These are phyloP conservation scores for Didymella lethalis DNA, from an alignment of 2,329 filamentous ascomycete genomes.

Conservation along the genomic window DNA sequence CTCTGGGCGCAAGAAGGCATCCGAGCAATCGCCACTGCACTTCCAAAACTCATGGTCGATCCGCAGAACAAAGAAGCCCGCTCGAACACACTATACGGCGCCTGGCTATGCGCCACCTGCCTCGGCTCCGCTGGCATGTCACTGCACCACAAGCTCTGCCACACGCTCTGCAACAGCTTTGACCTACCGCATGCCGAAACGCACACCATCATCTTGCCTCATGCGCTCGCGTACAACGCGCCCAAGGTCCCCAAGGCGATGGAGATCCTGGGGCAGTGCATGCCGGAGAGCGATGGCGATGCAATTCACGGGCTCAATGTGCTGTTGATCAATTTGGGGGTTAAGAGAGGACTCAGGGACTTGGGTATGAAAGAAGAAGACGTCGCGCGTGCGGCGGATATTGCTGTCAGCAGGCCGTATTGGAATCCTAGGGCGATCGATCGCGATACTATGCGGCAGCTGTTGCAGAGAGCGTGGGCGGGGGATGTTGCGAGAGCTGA, in stretches of 20 bases:
- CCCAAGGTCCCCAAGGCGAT: neutral
- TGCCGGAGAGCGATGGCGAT: neutral
- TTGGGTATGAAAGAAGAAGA: neutral
- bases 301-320: neutral
- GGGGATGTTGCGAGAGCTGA: neutral
- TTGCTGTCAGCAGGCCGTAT: neutral
- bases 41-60: neutral
- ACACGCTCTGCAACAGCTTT: neutral
- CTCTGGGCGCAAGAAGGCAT: neutral
- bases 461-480: neutral
- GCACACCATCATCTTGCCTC: neutral
- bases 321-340: neutral
- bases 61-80: neutral
- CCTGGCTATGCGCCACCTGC: neutral
- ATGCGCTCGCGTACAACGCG: neutral
- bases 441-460: neutral
- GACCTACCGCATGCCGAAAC: neutral
- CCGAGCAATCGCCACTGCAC: neutral
- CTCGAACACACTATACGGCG: neutral
- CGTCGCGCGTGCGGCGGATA: neutral
- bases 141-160: neutral
- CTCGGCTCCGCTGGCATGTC: neutral
- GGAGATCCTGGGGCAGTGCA: neutral
- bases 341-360: neutral
- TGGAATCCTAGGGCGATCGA: neutral